phyloP scores from a whole-genome alignment of 2,329 filamentous ascomycete species.

The Fusarium udum region DNA sequence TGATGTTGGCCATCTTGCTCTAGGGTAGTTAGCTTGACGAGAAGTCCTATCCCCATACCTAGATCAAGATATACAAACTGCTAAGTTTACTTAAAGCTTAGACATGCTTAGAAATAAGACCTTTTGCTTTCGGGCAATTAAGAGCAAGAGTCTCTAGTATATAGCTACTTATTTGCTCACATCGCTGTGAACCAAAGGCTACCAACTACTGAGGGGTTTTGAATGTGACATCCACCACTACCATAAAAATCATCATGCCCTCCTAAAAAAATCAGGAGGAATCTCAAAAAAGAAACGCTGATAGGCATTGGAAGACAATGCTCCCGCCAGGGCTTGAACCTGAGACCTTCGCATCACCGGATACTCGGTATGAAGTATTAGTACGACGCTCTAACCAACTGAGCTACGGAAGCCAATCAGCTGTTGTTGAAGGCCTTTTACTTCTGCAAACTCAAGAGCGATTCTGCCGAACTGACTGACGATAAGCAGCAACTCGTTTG shows the following conservation, averaged over 20 bases:
- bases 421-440: neutral
- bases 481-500: neutral
- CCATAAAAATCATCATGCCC: neutral
- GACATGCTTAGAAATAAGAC: neutral
- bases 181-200: neutral
- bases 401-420: constrained; percentile 43
- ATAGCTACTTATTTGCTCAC: neutral
- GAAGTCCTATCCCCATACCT: neutral
- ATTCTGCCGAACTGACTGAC: neutral
- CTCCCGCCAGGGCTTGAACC: constrained; percentile 45
- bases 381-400: constrained; percentile 46
- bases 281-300: neutral
- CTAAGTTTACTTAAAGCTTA: neutral
- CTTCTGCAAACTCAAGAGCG: neutral
- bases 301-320: constrained; percentile 33
- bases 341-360: constrained; percentile 42
- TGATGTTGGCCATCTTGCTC: neutral
- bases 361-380: constrained; percentile 40
- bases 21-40: neutral
- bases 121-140: neutral
- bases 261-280: constrained; percentile 2
- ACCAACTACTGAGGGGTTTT: too few relatives aligned
- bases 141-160: neutral
- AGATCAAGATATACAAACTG: neutral
- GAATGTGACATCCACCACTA: neutral